Evolutionary conservation across 2,329 filamentous ascomycete genomes (phyloP).

Genomic region (Fusarium longipes): DNA sequence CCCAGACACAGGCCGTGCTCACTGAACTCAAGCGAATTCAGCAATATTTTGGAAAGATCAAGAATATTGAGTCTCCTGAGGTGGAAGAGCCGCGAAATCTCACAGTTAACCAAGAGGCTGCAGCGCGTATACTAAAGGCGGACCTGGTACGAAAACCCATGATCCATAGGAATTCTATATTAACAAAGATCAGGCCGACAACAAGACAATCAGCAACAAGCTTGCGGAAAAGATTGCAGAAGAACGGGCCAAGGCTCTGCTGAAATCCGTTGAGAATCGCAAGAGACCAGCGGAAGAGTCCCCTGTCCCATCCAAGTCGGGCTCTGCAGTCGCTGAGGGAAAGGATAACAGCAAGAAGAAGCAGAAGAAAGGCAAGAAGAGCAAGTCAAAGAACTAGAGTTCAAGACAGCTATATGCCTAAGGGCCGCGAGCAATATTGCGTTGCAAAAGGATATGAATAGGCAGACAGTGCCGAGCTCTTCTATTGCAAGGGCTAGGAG

Average conservation of each 20-base stretch:
- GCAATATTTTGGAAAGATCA: constrained; percentile 94
- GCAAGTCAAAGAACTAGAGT: constrained; percentile 45
- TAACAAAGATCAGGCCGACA: constrained; percentile 56
- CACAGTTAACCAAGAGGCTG: constrained; percentile 78
- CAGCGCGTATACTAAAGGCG: constrained; percentile 83
- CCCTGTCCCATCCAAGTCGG: constrained; percentile 40
- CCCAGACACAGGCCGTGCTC: constrained; percentile 87
- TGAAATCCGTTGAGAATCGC: constrained; percentile 59
- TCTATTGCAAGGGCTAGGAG: background rate
- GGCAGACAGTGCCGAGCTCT: background rate
- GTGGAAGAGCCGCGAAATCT: constrained; percentile 59
- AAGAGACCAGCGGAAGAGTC: constrained; percentile 56
- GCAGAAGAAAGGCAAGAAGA: constrained; percentile 51
- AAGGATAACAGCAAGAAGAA: constrained; percentile 48
- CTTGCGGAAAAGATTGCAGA: constrained; percentile 67
- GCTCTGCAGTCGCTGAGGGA: constrained; percentile 20
- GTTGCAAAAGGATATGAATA: background rate
- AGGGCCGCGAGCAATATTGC: background rate
- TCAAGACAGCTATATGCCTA: background rate
- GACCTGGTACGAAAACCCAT: constrained; percentile 70
- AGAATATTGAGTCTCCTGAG: constrained; percentile 72
- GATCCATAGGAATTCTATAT: constrained; percentile 9
- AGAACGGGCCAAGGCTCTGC: constrained; percentile 64
- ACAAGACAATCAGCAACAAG: constrained; percentile 63
- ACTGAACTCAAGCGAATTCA: constrained; percentile 86